Evolutionary conservation across 1,284 basidiomycete genomes (phyloP), one percentile per base, ranked within the genome.

Genomic region (Sphaerobolus stellatus): DNA sequence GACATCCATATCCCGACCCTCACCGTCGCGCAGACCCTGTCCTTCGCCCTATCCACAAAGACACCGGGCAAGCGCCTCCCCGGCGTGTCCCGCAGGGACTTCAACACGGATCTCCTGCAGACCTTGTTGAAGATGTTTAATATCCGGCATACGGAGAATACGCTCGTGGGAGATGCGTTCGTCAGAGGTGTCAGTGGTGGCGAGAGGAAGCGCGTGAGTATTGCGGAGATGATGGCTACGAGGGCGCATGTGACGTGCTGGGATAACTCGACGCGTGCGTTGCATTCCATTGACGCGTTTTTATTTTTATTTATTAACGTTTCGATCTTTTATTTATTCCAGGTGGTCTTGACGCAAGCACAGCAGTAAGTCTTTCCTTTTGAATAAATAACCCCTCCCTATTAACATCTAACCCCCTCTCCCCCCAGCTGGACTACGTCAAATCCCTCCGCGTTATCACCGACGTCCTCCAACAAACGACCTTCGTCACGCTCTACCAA

Each of bases 401-500:
- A 80, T 77, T 79, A 5, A 46, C 38, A 41, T 5, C 43, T 36
- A 11, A 18, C 41, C 22, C 33, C 34, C 16, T 44, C 45, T 14
- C 91, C 92, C 0, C 61, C 79, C 58, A 77, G 53, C 49, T 13
- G 34, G 88, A 91, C 66, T 93, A n/a, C n/a, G n/a, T n/a, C n/a
- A n/a, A 84, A 68, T 79, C 81, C 56, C 71, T 95, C 59, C 80
- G 92, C 18, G 75, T 88, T 13, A 82, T 90, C 76, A 90, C 90
- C 7, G 90, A 94, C 64, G 71, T 93, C n/a, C 74, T 87, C 9
- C 82, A 83, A 7, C 83, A 86, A 65, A 87, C 90, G 13, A 90
- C 86, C n/a, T 86, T 94, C 64, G 86, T 92, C 24, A 83, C 86
- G 7, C 70, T 94, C 75, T 93, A 94, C 66, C 92, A 95, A 71